These are phyloP conservation scores for Fusarium drepaniforme DNA, from an alignment of 2,329 filamentous ascomycete species.

Conservation along the genomic window DNA sequence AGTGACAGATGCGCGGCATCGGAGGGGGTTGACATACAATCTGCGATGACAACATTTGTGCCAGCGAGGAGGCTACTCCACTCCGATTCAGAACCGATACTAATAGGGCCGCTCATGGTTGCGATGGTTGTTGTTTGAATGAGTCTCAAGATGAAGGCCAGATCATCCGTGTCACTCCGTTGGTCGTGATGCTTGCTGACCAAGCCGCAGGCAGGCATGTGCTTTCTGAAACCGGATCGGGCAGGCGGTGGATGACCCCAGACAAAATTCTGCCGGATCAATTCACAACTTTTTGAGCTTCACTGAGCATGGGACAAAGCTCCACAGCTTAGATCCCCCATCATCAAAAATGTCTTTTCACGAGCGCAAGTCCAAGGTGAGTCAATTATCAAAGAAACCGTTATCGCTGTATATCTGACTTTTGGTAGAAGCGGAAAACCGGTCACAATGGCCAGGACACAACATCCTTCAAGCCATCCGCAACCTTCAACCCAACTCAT, in stretches of 20 bases:
- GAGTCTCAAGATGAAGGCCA: slow-evolving; percentile 31
- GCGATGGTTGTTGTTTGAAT: slow-evolving; percentile 22
- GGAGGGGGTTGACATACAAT: slow-evolving; percentile 73
- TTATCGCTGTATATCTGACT: neutral
- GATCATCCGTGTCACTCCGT: slow-evolving; percentile 32
- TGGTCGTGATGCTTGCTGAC: slow-evolving; percentile 34
- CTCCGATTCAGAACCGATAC: slow-evolving; percentile 75
- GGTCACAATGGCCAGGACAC: slow-evolving; percentile 52
- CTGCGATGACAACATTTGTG: slow-evolving; percentile 85
- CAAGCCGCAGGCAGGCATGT: slow-evolving; percentile 24
- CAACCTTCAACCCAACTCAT: slow-evolving; percentile 73
- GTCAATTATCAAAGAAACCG: neutral
- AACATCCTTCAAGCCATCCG: slow-evolving; percentile 74
- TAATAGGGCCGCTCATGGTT: slow-evolving; percentile 61
- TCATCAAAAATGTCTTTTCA: slow-evolving; percentile 47
- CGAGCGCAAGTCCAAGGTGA: slow-evolving; percentile 50
- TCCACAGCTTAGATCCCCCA: neutral
- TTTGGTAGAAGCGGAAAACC: slow-evolving; percentile 63
- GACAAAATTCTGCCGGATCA: slow-evolving; percentile 46
- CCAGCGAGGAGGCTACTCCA: slow-evolving; percentile 79
- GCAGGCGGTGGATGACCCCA: slow-evolving; percentile 39
- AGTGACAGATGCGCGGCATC: slow-evolving; percentile 29
- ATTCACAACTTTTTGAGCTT: slow-evolving; percentile 37
- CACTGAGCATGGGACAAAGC: slow-evolving; percentile 11
- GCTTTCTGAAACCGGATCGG: slow-evolving; percentile 1